Evolutionary conservation across 176 grass and related monocot species (phyloP).

Genomic region (Rhynchospora tenuis): DNA sequence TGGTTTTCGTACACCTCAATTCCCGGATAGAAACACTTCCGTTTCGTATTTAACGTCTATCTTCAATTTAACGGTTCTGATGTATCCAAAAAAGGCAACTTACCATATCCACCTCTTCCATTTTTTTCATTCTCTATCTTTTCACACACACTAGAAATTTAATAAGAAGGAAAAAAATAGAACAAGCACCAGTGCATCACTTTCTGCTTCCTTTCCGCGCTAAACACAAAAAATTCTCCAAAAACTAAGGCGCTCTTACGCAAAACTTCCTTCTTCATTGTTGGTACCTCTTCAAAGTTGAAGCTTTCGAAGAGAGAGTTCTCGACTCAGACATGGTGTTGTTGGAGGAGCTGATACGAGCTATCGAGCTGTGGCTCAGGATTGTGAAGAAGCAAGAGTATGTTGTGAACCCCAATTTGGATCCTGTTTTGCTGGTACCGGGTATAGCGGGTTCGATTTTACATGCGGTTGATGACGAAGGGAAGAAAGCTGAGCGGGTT

Average conservation of each 20-base stretch:
- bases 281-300: neutral
- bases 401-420: conserved; percentile 59
- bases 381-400: conserved; percentile 66
- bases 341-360: conserved; percentile 72
- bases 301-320: neutral
- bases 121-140: no score
- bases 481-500: conserved; percentile 55
- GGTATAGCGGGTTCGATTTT: conserved; percentile 79
- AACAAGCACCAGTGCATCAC: neutral
- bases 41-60: neutral
- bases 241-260: neutral
- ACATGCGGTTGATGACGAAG: conserved; percentile 69
- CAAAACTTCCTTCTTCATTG: neutral
- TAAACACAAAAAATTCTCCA: neutral
- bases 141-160: neutral
- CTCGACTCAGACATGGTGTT: conserved; percentile 31
- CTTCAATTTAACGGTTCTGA: neutral
- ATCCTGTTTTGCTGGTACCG: conserved; percentile 80
- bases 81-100: no score
- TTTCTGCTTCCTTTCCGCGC: neutral
- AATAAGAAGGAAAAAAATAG: neutral
- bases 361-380: conserved; percentile 83
- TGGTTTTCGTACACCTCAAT: neutral
- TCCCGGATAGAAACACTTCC: no score
- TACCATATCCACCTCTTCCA: neutral